These are phyloP conservation scores for Myriosclerotinia curreyana DNA, from an alignment of 2,329 filamentous ascomycete species.

Conservation along the genomic window DNA sequence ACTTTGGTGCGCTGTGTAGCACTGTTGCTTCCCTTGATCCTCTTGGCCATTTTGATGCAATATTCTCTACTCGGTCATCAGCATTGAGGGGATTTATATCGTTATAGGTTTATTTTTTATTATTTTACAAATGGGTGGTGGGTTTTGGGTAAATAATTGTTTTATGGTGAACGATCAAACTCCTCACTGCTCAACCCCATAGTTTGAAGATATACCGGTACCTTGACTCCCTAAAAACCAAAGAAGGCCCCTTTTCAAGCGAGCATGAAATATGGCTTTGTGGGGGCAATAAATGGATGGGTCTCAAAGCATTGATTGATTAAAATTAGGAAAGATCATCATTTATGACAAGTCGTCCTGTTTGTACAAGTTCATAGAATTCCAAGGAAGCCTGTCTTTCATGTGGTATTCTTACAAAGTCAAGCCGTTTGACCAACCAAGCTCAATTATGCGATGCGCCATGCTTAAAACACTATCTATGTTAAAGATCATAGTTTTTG, in stretches of 20 bases:
- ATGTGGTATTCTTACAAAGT: slow-evolving; percentile 37
- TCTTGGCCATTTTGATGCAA: slow-evolving; percentile 12
- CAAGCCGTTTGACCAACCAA: slow-evolving; percentile 29
- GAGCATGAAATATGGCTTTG: slow-evolving; percentile 4
- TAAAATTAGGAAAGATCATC: neutral
- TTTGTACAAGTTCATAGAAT: slow-evolving; percentile 3
- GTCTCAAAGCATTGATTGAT: slow-evolving; percentile 2
- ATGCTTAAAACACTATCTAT: slow-evolving; percentile 30
- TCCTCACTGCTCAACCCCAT: slow-evolving; percentile 15
- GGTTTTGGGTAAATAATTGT: neutral
- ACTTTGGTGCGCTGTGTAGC: slow-evolving; percentile 8
- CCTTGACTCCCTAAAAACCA: neutral
- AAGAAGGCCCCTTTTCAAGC: slow-evolving; percentile 21
- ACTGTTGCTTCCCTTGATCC: neutral
- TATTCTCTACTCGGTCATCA: neutral
- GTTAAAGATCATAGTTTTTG: slow-evolving; percentile 70
- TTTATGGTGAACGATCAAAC: slow-evolving; percentile 14
- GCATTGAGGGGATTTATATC: too few species aligned
- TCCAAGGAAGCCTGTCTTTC: slow-evolving; percentile 20
- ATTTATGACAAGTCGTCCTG: neutral
- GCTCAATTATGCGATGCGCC: slow-evolving; percentile 31
- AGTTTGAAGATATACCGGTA: slow-evolving; percentile 13
- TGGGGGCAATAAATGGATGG: slow-evolving; percentile 7
- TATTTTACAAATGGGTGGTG: neutral
- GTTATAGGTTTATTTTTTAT: neutral